Conservation (phyloP, 2,329 filamentous ascomycete species). For the Fusarium sp. region DNA sequence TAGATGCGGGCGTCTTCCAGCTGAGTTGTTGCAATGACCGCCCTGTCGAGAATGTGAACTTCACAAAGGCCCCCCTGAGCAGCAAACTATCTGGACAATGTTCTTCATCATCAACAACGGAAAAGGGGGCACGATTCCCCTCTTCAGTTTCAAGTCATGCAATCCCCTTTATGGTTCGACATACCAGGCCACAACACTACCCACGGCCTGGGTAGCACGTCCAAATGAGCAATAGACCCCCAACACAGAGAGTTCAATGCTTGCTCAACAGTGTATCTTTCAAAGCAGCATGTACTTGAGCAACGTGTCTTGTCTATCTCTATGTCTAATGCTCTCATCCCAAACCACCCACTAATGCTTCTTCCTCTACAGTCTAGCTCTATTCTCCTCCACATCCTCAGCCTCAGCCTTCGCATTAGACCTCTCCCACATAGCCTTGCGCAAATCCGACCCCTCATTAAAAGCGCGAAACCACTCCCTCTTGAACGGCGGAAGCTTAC, state of each 20-base stretch:
- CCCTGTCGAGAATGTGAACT: background rate
- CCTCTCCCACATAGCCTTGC: conserved; percentile 68
- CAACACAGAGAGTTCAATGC: background rate
- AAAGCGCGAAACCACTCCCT: conserved; percentile 61
- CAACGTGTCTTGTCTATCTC: background rate
- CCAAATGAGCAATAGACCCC: background rate
- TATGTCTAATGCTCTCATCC: background rate
- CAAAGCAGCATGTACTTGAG: background rate
- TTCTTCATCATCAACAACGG: background rate
- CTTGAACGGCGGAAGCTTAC: conserved; percentile 57
- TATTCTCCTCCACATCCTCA: background rate
- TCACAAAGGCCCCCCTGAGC: background rate
- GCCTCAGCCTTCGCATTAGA: conserved; percentile 51
- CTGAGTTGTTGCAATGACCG: background rate
- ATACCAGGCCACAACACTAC: background rate
- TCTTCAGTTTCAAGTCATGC: background rate
- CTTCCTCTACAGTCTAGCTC: conserved; percentile 13
- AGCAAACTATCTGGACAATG: background rate
- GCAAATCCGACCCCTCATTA: conserved; percentile 63
- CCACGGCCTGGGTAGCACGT: background rate
- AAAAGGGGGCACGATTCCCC: background rate
- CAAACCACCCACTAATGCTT: background rate
- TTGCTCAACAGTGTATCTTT: background rate
- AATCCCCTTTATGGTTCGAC: background rate
- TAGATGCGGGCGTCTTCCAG: background rate